Evolutionary conservation across 306 rosid species (phyloP).

Genomic region (Dicorynia guianensis): DNA sequence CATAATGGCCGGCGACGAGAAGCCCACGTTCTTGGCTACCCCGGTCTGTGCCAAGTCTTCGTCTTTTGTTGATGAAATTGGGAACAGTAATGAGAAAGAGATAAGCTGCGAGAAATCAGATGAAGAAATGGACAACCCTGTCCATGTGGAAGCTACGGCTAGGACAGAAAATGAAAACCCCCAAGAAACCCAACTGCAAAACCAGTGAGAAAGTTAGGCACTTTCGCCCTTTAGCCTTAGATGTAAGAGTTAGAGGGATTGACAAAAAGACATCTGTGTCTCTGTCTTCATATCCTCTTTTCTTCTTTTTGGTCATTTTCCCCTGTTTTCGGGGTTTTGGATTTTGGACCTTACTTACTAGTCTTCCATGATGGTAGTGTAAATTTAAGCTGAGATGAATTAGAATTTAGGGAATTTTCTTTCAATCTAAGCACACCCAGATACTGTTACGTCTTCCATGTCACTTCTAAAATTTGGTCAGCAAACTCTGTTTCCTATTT

Average conservation of each 20-base stretch:
- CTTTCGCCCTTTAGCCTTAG: too few species aligned
- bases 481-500: neutral
- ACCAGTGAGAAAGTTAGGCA: slow-evolving; percentile 32
- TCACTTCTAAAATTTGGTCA: neutral
- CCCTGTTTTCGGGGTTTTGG: neutral
- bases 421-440: neutral
- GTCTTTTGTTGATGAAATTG: slow-evolving; percentile 10
- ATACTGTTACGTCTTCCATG: too few species aligned
- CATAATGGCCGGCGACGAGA: slow-evolving; percentile 83
- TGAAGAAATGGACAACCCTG: slow-evolving; percentile 27
- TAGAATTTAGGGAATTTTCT: neutral
- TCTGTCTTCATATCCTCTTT: neutral
- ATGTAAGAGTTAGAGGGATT: slow-evolving; percentile 14
- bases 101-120: slow-evolving; percentile 13
- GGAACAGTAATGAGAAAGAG: neutral
- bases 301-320: too few species aligned
- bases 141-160: neutral
- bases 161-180: slow-evolving; percentile 29
- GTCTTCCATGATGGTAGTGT: neutral
- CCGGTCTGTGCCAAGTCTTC: slow-evolving; percentile 46
- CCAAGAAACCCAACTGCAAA: slow-evolving; percentile 25
- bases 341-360: slow-evolving; percentile 10
- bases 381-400: neutral
- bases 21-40: slow-evolving; percentile 79
- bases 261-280: neutral